Evolutionary conservation across 2,329 filamentous ascomycete genomes (phyloP), one percentile per base, ranked within the genome.

Genomic region (Truncatella angustata): DNA sequence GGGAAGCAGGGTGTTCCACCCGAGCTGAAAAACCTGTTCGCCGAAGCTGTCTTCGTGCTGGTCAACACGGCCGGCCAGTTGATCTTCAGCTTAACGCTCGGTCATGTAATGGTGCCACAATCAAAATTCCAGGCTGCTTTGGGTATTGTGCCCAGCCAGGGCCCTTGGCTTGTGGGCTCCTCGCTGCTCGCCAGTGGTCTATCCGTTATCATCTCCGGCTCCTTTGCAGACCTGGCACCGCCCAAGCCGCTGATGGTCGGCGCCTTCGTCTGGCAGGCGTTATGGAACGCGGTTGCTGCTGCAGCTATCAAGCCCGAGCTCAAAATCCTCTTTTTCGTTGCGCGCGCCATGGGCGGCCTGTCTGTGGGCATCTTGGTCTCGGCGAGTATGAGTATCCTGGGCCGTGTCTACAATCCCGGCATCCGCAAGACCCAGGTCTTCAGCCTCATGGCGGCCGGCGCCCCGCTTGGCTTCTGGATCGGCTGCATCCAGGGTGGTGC

Each of bases 31-130:
- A 74, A 63, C 49, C 63, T 75, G 3, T 63, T 67, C 2, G 64
- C 70, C 0, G 73, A 75, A 48, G 56, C 74, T 24, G 55, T 73
- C 20, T 66, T 74, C 42, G 63, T 76, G 5, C 62, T 67, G 10
- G 68, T 73, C 35, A 75, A 72, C 57, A 72, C 70, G 3, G 69
- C 67, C 11, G 71, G 73, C 1, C 65, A 75, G 39, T 63, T 75
- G 54, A 64, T 75, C 10, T 75, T 74, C 54, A 66, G 71, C 2
- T 68, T 74, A 51, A 62, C 72, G 4, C 60, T 72, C 16, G 73
- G 73, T 1, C 68, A 75, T 51, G 67, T 73, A 54, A 67, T 66
- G 16, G 69, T 72, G 0, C 66, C 68, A 14, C 73, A 75, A 57
- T 56, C 67, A 24, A 59, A 65, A 18, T 60, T 76, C 49, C 64